Conservation (phyloP, 2,329 filamentous ascomycete genomes). For the Gaeumannomyces sp. region DNA sequence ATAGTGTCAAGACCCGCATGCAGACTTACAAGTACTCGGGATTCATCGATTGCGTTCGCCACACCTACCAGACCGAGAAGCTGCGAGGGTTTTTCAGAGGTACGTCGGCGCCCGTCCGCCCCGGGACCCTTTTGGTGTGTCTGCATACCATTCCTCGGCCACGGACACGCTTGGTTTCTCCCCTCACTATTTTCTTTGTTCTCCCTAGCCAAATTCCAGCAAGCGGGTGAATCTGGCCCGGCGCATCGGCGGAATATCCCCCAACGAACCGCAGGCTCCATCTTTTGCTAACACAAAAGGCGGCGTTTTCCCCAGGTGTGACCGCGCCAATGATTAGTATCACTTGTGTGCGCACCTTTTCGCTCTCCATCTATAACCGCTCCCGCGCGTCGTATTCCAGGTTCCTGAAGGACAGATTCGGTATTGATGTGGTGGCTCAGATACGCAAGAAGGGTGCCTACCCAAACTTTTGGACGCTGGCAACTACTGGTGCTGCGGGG, state of each 20-base stretch:
- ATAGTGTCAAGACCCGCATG: constrained; percentile 86
- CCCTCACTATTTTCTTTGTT: constrained; percentile 1
- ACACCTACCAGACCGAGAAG: constrained; percentile 71
- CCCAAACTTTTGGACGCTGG: constrained; percentile 66
- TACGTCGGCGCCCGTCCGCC: constrained; percentile 25
- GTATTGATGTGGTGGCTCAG: constrained; percentile 64
- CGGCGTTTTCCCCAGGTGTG: constrained; percentile 47
- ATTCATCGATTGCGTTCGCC: constrained; percentile 66
- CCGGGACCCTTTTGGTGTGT: neutral
- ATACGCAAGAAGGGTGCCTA: constrained; percentile 65
- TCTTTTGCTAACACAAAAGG: neutral
- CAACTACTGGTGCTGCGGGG: constrained; percentile 72
- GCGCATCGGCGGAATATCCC: neutral
- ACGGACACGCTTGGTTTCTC: neutral
- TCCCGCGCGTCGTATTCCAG: constrained; percentile 68
- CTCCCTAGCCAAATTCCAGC: neutral
- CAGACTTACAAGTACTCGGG: constrained; percentile 77
- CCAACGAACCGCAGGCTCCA: neutral
- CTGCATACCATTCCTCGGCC: neutral
- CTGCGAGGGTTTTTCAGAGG: constrained; percentile 75
- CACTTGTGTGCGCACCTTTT: constrained; percentile 33
- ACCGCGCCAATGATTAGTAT: constrained; percentile 65
- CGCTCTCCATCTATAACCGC: constrained; percentile 57
- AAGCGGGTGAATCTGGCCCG: neutral
- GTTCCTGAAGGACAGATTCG: constrained; percentile 61